Conservation (phyloP, 1,284 basidiomycete genomes). For the Cutaneotrichosporon spelunceum region DNA sequence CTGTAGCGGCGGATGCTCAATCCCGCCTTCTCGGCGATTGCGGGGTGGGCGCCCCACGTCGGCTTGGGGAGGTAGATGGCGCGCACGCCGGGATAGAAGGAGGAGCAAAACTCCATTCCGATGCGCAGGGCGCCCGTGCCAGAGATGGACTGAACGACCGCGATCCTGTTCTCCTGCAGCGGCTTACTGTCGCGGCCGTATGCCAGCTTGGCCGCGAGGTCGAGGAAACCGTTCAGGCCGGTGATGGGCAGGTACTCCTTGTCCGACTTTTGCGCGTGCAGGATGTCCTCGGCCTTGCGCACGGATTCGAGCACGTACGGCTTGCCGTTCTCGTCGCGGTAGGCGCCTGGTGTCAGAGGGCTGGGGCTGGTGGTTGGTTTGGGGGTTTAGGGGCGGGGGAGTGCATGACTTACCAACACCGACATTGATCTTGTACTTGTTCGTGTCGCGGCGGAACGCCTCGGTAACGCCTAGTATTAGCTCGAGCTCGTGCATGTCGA, state of each 20-base stretch:
- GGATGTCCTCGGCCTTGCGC: slow-evolving; percentile 64
- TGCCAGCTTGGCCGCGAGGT: slow-evolving; percentile 84
- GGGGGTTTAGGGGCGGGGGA: no score
- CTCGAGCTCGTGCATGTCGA: neutral
- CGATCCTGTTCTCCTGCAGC: slow-evolving; percentile 70
- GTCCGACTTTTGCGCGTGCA: slow-evolving; percentile 70
- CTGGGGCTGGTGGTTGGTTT: no score
- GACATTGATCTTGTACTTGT: slow-evolving; percentile 91
- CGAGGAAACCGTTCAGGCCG: slow-evolving; percentile 78
- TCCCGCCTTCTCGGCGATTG: slow-evolving; percentile 81
- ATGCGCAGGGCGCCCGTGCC: slow-evolving; percentile 97
- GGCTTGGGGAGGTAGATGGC: slow-evolving; percentile 89
- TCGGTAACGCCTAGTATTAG: slow-evolving; percentile 44
- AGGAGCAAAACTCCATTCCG: slow-evolving; percentile 82
- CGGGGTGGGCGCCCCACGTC: slow-evolving; percentile 96
- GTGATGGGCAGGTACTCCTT: slow-evolving; percentile 99
- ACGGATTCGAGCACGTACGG: slow-evolving; percentile 91
- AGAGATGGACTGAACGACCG: slow-evolving; percentile 93
- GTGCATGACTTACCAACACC: slow-evolving; percentile 76
- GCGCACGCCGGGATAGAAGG: slow-evolving; percentile 85
- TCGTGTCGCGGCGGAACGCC: slow-evolving; percentile 73
- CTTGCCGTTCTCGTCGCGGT: slow-evolving; percentile 85
- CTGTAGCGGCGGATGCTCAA: slow-evolving; percentile 73
- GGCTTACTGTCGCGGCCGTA: slow-evolving; percentile 80
- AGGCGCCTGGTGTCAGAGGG: slow-evolving; percentile 14